Conservation (phyloP, 2,329 filamentous ascomycete genomes). For the Phialocephala subalpina region DNA sequence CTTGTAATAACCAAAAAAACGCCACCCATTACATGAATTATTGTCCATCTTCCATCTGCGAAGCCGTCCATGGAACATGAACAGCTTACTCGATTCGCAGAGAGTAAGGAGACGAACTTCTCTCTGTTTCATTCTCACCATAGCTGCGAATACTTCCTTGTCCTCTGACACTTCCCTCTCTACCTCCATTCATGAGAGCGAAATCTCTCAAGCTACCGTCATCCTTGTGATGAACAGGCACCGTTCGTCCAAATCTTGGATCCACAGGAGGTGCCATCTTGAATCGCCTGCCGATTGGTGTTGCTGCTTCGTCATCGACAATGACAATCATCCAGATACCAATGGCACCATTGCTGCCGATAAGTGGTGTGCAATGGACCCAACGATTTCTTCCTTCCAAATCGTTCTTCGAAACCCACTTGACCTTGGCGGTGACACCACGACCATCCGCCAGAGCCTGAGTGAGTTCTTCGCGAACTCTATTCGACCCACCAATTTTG, state of each 20-base stretch:
- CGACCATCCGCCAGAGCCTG: slow-evolving; percentile 72
- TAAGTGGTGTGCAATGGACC: slow-evolving; percentile 80
- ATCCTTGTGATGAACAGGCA: slow-evolving; percentile 27
- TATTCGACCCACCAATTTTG: slow-evolving; percentile 58
- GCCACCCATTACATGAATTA: no score
- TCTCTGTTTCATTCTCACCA: slow-evolving; percentile 22
- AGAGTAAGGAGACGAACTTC: slow-evolving; percentile 37
- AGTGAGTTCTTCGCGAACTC: slow-evolving; percentile 56
- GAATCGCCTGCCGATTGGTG: slow-evolving; percentile 29
- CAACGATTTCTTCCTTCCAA: slow-evolving; percentile 68
- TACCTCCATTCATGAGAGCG: slow-evolving; percentile 30
- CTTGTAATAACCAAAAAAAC: no score
- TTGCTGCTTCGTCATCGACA: slow-evolving; percentile 65
- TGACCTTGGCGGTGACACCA: slow-evolving; percentile 77
- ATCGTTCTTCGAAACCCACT: slow-evolving; percentile 66
- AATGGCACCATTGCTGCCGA: slow-evolving; percentile 71
- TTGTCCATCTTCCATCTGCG: no score
- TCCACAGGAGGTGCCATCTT: slow-evolving; percentile 43
- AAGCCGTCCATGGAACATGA: not conserved
- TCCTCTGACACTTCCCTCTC: slow-evolving; percentile 23
- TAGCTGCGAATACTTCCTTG: slow-evolving; percentile 27
- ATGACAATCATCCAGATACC: slow-evolving; percentile 84
- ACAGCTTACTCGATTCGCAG: slow-evolving; percentile 29
- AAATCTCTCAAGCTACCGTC: slow-evolving; percentile 38
- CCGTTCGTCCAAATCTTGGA: slow-evolving; percentile 37